These are phyloP conservation scores for Aspergillus egyptiacus DNA, from an alignment of 495 filamentous ascomycete species.

Conservation along the genomic window DNA sequence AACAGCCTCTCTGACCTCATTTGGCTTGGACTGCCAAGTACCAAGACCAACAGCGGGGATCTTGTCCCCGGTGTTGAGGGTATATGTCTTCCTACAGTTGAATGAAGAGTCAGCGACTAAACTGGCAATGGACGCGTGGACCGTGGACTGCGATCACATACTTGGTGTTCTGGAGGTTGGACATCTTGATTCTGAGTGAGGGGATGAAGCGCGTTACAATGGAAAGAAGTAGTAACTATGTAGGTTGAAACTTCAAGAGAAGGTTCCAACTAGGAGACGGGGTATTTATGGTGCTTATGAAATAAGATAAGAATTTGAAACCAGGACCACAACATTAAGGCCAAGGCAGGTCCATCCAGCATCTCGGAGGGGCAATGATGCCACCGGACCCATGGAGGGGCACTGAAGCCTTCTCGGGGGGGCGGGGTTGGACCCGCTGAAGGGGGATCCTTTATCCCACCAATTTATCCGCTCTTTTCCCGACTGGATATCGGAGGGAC, in stretches of 20 bases:
- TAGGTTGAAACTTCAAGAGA: not conserved
- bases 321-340: slow-evolving; percentile 2
- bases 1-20: slow-evolving; percentile 64
- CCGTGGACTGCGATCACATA: slow-evolving; percentile 20
- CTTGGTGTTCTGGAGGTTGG: slow-evolving; percentile 37
- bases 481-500: too few species aligned
- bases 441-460: too few species aligned
- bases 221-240: too few species aligned
- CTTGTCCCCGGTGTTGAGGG: slow-evolving; percentile 71
- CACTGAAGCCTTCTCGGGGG: not conserved
- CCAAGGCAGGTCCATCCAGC: slow-evolving; percentile 38
- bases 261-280: not conserved
- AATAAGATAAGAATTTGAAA: not conserved
- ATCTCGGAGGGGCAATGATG: slow-evolving; percentile 20
- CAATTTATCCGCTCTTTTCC: not conserved
- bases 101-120: not conserved
- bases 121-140: not conserved
- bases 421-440: too few species aligned
- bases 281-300: slow-evolving; percentile 3
- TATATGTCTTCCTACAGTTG: slow-evolving; percentile 53
- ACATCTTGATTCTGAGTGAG: slow-evolving; percentile 28
- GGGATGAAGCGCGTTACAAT: not conserved
- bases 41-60: slow-evolving; percentile 80
- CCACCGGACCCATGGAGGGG: not conserved
- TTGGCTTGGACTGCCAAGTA: slow-evolving; percentile 69